Evolutionary conservation across 1,284 basidiomycete genomes (phyloP), one percentile per base, ranked within the genome.

Genomic region (Puccinia sorghi): DNA sequence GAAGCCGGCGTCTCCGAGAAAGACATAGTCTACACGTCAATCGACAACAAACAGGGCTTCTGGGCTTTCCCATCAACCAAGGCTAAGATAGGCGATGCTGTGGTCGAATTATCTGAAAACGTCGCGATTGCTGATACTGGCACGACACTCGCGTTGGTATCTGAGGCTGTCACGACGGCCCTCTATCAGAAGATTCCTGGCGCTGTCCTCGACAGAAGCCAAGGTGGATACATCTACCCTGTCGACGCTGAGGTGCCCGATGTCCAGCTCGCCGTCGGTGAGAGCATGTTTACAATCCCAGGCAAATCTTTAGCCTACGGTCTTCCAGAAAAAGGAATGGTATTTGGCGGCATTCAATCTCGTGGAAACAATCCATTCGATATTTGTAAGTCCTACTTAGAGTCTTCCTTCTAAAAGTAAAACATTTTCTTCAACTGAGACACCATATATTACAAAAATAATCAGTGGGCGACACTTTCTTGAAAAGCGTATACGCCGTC

Each of bases 91-190:
- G 66, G 83, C 70, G 81, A 80, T 32, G 67, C 67, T n/a, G 54
- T 80, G 74, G 59, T 81, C n/a, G 83, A 83, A 50, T 76, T 80
- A 9, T 48, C 70, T 46, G 80, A 82, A 7, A 86, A 86, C 83
- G 84, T 84, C 8, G 84, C 86, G 39, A 86, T 86, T 75, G 83
- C 85, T 56, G 86, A 86, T 81, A 86, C 86, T n/a, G 86, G 86
- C 56, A 86, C 86, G 27, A 86, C 85, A 2, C 84, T 86, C 75
- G 82, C 84, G 13, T 82, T 86, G 22, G 79, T 84, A 22, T 84
- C 85, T 76, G 83, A 84, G 69, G 77, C 76, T 12, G 83, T 84
- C 54, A 81, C 85, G 0, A 81, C 83, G 39, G 80, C 80, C 17
- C 82, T 86, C 78, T 86, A 86, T 71, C 80, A 82, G 81, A 67